Percentiles rank a stretch among this genome's conserved stretches.
These are phyloP conservation scores for Stagonosporopsis chrysanthemi DNA, from an alignment of 2,329 filamentous ascomycete genomes.

Conservation along the genomic window DNA sequence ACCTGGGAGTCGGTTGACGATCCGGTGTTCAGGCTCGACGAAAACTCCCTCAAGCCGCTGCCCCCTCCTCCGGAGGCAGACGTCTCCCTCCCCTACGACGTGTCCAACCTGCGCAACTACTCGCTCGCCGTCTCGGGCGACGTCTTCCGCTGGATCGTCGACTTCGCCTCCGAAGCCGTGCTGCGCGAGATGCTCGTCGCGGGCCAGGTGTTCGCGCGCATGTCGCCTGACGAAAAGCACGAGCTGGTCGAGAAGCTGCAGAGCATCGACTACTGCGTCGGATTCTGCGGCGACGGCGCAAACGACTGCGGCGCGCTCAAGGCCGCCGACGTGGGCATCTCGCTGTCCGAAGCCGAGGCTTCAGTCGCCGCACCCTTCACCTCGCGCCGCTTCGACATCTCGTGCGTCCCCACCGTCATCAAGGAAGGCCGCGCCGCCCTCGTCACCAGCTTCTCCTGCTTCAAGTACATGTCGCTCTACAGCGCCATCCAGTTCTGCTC, in stretches of 20 bases:
- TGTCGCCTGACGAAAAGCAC: conserved; percentile 99
- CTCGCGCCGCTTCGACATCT: conserved; percentile 93
- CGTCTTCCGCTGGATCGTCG: conserved; percentile 94
- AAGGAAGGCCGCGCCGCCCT: conserved; percentile 90
- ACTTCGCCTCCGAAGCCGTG: conserved; percentile 83
- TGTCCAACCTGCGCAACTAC: conserved; percentile 82
- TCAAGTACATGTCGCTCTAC: conserved; percentile 99
- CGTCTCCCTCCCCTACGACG: conserved; percentile 83
- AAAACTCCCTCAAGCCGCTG: conserved; percentile 79
- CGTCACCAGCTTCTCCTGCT: conserved; percentile 99
- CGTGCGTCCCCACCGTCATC: conserved; percentile 92
- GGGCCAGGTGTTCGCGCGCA: conserved; percentile 93
- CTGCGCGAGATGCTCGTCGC: conserved; percentile 86
- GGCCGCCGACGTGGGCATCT: conserved; percentile 96
- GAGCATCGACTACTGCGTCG: conserved; percentile 91
- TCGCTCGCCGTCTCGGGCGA: conserved; percentile 90
- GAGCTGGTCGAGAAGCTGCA: conserved; percentile 97
- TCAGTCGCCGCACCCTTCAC: conserved; percentile 99
- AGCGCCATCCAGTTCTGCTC: conserved; percentile 99
- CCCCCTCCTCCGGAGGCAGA: conserved; percentile 75
- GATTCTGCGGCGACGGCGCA: conserved; percentile 96
- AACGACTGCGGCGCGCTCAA: conserved; percentile 98
- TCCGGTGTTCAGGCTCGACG: conserved; percentile 76
- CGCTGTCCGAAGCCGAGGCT: conserved; percentile 94
- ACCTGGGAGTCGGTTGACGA: conserved; percentile 97